Evolutionary conservation across 2,329 filamentous ascomycete genomes (phyloP), one percentile per base, ranked within the genome.

Genomic region (Rutstroemia sp.): DNA sequence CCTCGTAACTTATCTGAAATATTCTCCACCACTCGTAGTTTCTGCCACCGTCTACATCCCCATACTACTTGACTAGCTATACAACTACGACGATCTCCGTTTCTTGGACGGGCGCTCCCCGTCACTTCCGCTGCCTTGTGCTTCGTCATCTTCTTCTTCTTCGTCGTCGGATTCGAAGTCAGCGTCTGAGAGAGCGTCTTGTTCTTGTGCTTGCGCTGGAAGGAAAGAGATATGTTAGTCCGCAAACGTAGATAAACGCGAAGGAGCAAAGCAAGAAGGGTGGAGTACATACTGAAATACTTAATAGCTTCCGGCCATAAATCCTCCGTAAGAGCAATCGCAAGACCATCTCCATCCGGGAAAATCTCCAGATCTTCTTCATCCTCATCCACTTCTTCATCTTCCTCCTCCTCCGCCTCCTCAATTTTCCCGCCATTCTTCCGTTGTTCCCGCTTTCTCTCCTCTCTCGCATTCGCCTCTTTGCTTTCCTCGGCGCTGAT

Each of bases 241-340:
- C 3, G 6, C 8, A 25, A 12, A 21, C 25, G 25, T 44, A 40
- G 16, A 58, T 48, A 56, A 48, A 55, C 38, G 12, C 4, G 38
- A 48, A 23, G 21, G 16, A 25, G 16, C 34, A 16, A n/a, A n/a
- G 39, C n/a, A 50, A 21, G 16, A 51, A 57, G 21, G 30, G 14
- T 21, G 27, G 48, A 30, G 49, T 45, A 47, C 88, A 74, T 76
- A 94, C 89, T 88, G 75, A 94, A 97, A 75, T 94, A 95, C 72
- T 88, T 89, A 71, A 95, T 86, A 57, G 92, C 92, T 61, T 84
- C 83, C 48, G 89, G 88, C 86, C 87, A 96, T 52, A 97, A 75
- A 64, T 97, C 92, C 69, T 97, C 92, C 8, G 87, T 83, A 64
- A 97, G 78, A 58, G 84, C 79, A 60, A 90, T 79, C 40, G 91